phyloP scores from a whole-genome alignment of 805 yeast species.

The Blastobotrys attinorum region DNA sequence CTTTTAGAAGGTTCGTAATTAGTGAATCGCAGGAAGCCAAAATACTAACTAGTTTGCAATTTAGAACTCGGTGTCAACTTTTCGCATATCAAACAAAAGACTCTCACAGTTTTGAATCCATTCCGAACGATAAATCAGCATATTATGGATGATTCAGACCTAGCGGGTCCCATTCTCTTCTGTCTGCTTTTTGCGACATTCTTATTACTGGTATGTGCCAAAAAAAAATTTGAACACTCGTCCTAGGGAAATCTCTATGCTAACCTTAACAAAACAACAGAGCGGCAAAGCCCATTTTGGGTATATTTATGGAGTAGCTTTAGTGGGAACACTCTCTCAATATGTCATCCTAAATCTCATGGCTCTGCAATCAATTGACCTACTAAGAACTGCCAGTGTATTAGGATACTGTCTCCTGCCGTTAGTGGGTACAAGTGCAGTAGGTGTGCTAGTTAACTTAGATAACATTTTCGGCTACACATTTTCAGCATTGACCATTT shows the following conservation, averaged over 20 bases:
- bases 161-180: constrained; percentile 92
- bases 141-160: constrained; percentile 78
- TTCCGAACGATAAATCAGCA: constrained; percentile 58
- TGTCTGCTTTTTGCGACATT: constrained; percentile 81
- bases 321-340: constrained; percentile 79
- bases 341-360: constrained; percentile 81
- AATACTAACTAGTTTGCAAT: not conserved
- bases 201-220: too few relatives aligned
- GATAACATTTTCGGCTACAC: constrained; percentile 71
- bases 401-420: constrained; percentile 93
- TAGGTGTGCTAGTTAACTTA: constrained; percentile 58
- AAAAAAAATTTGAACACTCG: too few relatives aligned
- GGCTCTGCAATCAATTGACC: constrained; percentile 46
- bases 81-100: constrained; percentile 71
- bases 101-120: constrained; percentile 80
- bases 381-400: constrained; percentile 75
- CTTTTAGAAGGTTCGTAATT: constrained; percentile 44
- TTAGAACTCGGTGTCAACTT: constrained; percentile 88
- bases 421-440: constrained; percentile 64
- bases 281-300: constrained; percentile 95
- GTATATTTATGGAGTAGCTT: constrained; percentile 91
- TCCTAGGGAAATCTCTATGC: too few relatives aligned
- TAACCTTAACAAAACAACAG: too few relatives aligned
- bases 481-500: constrained; percentile 56
- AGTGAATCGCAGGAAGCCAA: not conserved